Base-by-base conservation (phyloP, 2,329 filamentous ascomycete species). In the Verticillium longisporum region DNA sequence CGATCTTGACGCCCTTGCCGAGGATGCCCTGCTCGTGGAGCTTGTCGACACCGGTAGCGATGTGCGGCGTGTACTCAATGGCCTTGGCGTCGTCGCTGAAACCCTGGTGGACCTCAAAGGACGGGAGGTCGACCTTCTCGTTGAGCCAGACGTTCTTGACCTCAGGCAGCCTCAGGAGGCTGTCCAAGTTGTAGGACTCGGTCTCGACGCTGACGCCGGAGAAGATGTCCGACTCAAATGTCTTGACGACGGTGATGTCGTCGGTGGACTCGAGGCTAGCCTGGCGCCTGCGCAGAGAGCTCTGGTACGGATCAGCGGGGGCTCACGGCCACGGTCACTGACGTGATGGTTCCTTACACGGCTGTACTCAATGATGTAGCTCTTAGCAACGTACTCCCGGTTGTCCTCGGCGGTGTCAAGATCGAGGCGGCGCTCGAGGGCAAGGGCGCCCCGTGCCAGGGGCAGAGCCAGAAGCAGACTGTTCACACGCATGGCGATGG, bases 1-100 rank as follows among this genome's bases (percentile, higher is more conserved):
- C 75, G 36, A 77, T 64, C 36, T 70, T 77, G 6, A 69, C 73
- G 1, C 74, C 75, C 50, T 72, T 73, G 4, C 76, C 76, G 14
- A 70, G 67, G 33, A 76, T 70, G 1, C 75, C 75, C n/a, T 65
- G 63, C 9, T 69, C 68, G 37, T 78, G 76, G 3, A 78, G 68
- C 61, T 68, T 71, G 55, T 74, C 69, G 4, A 78, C 75, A 4
- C 75, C 74, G 2, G 75, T 78, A 65, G 71, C 72, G 31, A 68
- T 69, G 56, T 77, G 75, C n/a, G 70, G 63, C 1, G 72, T 73
- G 58, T 74, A 74, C 57, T 73, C 72, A 18, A 31, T 10, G 13
- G 53, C 58, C 15, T 62, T 62, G 18, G 58, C 53, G n/a, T 53
- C 53, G 26, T 56, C 58, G 34, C 3, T 34, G 31, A 53, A 33